Conservation (phyloP, 1,284 basidiomycete species). For the Vanrija sp. region DNA sequence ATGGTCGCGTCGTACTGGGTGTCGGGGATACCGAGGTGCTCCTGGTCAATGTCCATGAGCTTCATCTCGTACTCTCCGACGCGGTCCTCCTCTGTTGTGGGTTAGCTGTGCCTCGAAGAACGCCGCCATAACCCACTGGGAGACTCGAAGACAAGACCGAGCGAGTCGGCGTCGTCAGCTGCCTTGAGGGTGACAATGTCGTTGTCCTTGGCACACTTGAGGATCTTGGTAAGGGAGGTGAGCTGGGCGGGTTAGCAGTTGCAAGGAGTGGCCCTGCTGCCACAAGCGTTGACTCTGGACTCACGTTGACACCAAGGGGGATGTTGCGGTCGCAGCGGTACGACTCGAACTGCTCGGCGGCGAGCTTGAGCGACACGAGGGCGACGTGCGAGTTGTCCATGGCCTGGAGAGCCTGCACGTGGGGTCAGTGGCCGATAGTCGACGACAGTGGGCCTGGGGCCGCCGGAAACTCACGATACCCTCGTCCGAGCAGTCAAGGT, state of each 20-base stretch:
- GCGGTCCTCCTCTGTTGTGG: slow-evolving; percentile 71
- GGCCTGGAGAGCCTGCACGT: slow-evolving; percentile 73
- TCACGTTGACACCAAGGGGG: slow-evolving; percentile 79
- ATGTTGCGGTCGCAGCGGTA: slow-evolving; percentile 96
- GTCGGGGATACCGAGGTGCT: slow-evolving; percentile 95
- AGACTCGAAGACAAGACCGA: slow-evolving; percentile 88
- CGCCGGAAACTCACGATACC: slow-evolving; percentile 81
- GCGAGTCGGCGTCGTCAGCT: slow-evolving; percentile 81
- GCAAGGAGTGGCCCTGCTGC: no score
- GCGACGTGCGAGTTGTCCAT: slow-evolving; percentile 99
- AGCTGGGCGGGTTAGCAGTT: slow-evolving; percentile 52
- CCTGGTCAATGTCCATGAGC: slow-evolving; percentile 98
- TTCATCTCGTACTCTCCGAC: slow-evolving; percentile 99
- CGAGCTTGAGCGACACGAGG: slow-evolving; percentile 67
- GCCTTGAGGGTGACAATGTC: slow-evolving; percentile 91
- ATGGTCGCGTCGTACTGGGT: slow-evolving; percentile 96
- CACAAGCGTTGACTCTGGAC: slow-evolving; percentile 9
- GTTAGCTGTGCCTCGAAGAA: slow-evolving; percentile 7
- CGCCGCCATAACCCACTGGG: slow-evolving; percentile 60
- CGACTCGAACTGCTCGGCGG: slow-evolving; percentile 72
- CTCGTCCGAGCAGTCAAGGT: slow-evolving; percentile 96
- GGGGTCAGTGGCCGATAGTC: slow-evolving; percentile 19
- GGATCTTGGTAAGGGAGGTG: slow-evolving; percentile 84
- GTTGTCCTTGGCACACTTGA: slow-evolving; percentile 96
- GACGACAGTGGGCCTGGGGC: no score